Evolutionary conservation across 768 basidiomycete genomes (phyloP).

Genomic region (Tricholoma furcatifolium): DNA sequence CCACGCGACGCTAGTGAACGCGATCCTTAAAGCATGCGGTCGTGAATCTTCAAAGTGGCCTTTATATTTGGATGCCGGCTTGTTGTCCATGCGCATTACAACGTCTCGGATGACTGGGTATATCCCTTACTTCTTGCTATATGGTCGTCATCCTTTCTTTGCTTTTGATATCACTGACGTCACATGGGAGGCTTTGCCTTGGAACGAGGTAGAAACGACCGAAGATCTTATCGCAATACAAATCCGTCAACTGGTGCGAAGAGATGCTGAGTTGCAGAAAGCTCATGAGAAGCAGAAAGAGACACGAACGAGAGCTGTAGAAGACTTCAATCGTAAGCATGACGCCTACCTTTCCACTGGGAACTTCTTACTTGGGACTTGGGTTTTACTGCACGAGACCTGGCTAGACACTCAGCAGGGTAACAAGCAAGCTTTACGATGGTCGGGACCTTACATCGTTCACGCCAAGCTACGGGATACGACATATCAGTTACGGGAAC

Average conservation of each 20-base stretch:
- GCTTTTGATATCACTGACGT: no score
- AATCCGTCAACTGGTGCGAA: conserved; percentile 16
- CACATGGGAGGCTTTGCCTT: conserved; percentile 26
- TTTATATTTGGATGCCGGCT: conserved; percentile 17
- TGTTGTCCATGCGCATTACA: conserved; percentile 26
- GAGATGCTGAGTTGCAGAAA: conserved; percentile 15
- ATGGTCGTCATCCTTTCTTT: conserved; percentile 22
- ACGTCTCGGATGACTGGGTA: conserved; percentile 24
- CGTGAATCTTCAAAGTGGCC: conserved; percentile 23
- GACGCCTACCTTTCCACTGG: conserved; percentile 12
- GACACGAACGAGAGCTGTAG: conserved; percentile 13
- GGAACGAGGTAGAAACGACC: conserved; percentile 18
- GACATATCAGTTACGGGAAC: no score
- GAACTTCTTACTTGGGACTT: neutral
- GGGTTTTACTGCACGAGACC: conserved; percentile 29
- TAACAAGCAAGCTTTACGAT: neutral
- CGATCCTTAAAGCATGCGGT: neutral
- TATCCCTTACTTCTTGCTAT: no score
- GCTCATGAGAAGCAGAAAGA: conserved; percentile 13
- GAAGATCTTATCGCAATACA: conserved; percentile 24
- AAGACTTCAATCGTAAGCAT: conserved; percentile 20
- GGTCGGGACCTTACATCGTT: neutral
- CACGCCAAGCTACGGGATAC: neutral
- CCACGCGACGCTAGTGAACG: conserved; percentile 21
- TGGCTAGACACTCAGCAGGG: conserved; percentile 27